A percentile compares a stretch with the other conserved stretches of the same genome.
Evolutionary conservation across 257 asterid species (phyloP).

Genomic region (Ophiorrhiza pumila): DNA sequence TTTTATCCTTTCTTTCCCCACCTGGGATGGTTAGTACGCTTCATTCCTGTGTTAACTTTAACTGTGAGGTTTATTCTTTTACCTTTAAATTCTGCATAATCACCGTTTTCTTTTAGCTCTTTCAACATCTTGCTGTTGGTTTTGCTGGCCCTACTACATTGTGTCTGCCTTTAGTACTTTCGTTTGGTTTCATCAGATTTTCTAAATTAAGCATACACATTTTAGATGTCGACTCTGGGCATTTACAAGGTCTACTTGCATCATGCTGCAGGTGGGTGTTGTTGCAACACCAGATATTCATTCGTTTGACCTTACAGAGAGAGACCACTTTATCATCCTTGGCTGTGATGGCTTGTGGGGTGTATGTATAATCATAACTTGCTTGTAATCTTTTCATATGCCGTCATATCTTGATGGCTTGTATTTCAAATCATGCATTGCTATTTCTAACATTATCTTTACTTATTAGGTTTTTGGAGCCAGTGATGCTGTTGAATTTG

Average conservation of each 20-base stretch:
- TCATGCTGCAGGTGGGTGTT: constrained; percentile 79
- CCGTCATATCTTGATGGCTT: not conserved
- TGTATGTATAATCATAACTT: constrained; percentile 38
- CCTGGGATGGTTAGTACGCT: not conserved
- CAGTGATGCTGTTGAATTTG: constrained; percentile 90
- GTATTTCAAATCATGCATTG: not conserved
- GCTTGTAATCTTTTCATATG: constrained; percentile 3
- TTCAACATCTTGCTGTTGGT: not conserved
- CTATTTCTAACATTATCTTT: constrained; percentile 2
- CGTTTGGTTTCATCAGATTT: not conserved
- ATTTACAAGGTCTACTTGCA: not conserved
- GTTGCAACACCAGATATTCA: constrained; percentile 81
- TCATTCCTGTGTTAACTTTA: not conserved
- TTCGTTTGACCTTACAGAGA: constrained; percentile 86
- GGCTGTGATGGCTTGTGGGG: constrained; percentile 99
- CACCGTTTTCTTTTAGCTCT: not conserved
- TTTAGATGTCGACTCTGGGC: not conserved
- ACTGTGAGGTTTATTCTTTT: not conserved
- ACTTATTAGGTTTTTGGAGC: constrained; percentile 80
- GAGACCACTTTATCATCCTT: constrained; percentile 85
- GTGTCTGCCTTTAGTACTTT: not conserved
- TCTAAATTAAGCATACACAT: not conserved
- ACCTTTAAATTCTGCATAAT: too few species aligned
- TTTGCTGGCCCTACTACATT: not conserved
- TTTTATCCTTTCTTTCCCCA: not conserved